These are phyloP conservation scores for Alternaria longipes DNA, from an alignment of 2,329 filamentous ascomycete genomes.

Conservation along the genomic window DNA sequence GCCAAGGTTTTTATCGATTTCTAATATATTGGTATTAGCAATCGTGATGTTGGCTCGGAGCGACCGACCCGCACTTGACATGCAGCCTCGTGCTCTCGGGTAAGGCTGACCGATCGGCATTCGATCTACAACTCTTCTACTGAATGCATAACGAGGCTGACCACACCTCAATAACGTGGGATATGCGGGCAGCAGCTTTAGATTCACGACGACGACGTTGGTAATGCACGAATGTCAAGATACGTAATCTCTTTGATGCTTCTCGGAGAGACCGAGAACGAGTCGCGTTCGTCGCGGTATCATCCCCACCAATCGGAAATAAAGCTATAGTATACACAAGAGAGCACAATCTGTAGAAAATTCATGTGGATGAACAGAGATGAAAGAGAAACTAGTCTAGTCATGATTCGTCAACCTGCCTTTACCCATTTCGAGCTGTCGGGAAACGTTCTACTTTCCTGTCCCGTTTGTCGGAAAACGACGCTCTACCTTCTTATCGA, in stretches of 20 bases:
- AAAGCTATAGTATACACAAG: not conserved
- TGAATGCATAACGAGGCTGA: not conserved
- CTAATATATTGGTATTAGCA: not conserved
- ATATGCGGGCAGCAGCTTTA: not conserved
- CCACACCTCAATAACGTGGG: not conserved
- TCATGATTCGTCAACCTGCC: not conserved
- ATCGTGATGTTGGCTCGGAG: not conserved
- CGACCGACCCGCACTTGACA: not conserved
- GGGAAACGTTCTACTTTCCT: not conserved
- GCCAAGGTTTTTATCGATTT: not conserved
- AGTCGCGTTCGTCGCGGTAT: not conserved
- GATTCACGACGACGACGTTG: not conserved
- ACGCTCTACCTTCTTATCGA: not conserved
- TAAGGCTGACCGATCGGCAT: not conserved
- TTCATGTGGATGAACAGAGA: not conserved
- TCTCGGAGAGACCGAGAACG: not conserved
- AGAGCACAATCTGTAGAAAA: not conserved
- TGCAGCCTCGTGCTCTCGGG: not conserved
- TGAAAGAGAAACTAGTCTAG: not conserved
- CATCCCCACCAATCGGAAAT: not conserved
- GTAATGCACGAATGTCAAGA: not conserved
- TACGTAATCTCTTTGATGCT: not conserved
- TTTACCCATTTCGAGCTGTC: not conserved
- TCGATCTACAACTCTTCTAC: not conserved
- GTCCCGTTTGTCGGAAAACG: too few relatives aligned